A percentile compares a stretch with the other conserved stretches of the same genome.
These are phyloP conservation scores for Dactylorhiza incarnata DNA, from an alignment of 106 monocot species.

Conservation along the genomic window DNA sequence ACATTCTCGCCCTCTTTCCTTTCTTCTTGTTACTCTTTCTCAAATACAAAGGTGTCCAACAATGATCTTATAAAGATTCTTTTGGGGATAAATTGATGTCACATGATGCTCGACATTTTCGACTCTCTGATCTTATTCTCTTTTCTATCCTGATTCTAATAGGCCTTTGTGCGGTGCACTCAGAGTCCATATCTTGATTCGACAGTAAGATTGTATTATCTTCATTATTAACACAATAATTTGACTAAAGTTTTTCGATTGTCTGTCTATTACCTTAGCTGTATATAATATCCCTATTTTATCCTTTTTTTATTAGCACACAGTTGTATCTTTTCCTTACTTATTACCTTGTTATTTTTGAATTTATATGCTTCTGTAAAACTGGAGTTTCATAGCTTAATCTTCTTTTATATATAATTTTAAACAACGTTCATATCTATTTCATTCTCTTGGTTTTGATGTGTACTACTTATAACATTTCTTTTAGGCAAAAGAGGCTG, in stretches of 20 bases:
- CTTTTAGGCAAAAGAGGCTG: constrained; percentile 85
- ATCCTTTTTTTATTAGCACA: neutral
- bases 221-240: neutral
- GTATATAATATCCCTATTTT: neutral
- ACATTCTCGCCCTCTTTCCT: no score
- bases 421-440: neutral
- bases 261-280: neutral
- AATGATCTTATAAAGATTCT: no score
- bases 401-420: neutral
- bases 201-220: neutral
- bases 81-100: no score
- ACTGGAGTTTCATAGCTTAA: neutral
- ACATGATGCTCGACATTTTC: no score
- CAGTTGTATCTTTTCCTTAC: neutral
- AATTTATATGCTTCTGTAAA: neutral
- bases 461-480: neutral
- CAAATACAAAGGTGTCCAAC: no score
- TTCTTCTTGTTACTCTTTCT: no score
- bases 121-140: no score
- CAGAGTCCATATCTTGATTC: no score
- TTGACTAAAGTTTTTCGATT: neutral
- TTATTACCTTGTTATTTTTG: neutral
- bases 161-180: no score
- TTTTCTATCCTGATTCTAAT: no score
- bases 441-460: constrained; percentile 3